These are phyloP conservation scores for Fusarium poae DNA, from an alignment of 2,329 filamentous ascomycete genomes.

Conservation along the genomic window DNA sequence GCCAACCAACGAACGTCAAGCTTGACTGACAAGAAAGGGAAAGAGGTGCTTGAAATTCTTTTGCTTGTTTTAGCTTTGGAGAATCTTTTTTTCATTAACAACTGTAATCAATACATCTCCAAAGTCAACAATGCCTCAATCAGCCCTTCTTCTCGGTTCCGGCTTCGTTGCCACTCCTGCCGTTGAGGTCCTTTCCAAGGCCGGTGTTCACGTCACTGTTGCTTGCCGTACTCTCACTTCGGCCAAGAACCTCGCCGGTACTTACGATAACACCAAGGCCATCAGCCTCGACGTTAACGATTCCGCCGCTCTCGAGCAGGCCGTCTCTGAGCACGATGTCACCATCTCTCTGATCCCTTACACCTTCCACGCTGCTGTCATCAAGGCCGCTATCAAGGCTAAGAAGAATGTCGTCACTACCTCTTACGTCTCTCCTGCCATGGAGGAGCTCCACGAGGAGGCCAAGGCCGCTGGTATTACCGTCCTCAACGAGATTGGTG, in stretches of 20 bases:
- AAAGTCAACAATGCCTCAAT: slow-evolving; percentile 49
- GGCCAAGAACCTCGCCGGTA: slow-evolving; percentile 79
- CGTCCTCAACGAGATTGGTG: slow-evolving; percentile 96
- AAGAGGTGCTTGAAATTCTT: slow-evolving; percentile 23
- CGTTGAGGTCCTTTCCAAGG: slow-evolving; percentile 71
- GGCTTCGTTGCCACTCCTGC: slow-evolving; percentile 74
- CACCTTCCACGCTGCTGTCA: slow-evolving; percentile 87
- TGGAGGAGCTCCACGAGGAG: slow-evolving; percentile 86
- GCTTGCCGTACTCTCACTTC: slow-evolving; percentile 85
- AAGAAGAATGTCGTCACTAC: slow-evolving; percentile 99
- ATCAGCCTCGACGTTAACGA: slow-evolving; percentile 89
- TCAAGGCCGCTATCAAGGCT: slow-evolving; percentile 90
- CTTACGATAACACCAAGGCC: slow-evolving; percentile 78
- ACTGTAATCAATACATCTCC: slow-evolving; percentile 13
- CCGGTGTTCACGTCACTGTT: slow-evolving; percentile 74
- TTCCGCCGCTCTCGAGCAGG: slow-evolving; percentile 80
- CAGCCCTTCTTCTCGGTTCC: slow-evolving; percentile 54
- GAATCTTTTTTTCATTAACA: slow-evolving; percentile 21
- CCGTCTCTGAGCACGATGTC: slow-evolving; percentile 82
- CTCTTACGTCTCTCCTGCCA: slow-evolving; percentile 90
- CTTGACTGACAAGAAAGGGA: slow-evolving; percentile 7
- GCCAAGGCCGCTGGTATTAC: slow-evolving; percentile 93
- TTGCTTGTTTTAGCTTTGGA: slow-evolving; percentile 16
- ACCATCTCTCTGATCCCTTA: slow-evolving; percentile 91
- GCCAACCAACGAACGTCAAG: slow-evolving; percentile 17